These are phyloP conservation scores for Aurantiochytrium sp. DNA, from an alignment of 108 stramenopile species.

Conservation along the genomic window DNA sequence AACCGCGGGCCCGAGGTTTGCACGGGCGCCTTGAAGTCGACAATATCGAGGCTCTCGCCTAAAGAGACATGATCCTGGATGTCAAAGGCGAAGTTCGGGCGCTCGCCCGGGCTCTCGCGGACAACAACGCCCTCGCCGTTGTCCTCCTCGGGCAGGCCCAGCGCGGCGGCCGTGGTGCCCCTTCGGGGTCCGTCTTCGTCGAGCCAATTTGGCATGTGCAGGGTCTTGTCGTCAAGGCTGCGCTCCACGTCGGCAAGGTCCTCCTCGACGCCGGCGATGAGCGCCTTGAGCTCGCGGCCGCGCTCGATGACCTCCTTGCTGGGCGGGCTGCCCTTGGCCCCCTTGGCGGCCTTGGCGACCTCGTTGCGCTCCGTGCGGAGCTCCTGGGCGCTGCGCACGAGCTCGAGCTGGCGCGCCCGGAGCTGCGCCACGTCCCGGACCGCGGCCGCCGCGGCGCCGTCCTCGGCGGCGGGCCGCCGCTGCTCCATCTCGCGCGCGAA, in stretches of 20 bases:
- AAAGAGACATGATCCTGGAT: neutral
- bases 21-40: constrained; percentile 26
- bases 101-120: neutral
- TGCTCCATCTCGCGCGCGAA: neutral
- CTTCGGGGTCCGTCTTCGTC: neutral
- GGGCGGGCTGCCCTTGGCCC: neutral
- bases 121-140: constrained; percentile 7
- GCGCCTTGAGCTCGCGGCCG: neutral
- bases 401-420: neutral
- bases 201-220: neutral
- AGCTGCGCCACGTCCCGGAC: neutral
- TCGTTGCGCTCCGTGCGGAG: neutral
- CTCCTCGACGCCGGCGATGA: neutral
- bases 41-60: constrained; percentile 10
- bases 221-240: neutral
- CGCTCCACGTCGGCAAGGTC: neutral
- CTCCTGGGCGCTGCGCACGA: neutral
- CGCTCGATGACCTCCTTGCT: neutral
- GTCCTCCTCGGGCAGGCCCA: neutral
- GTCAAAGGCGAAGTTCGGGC: neutral
- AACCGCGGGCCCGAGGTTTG: neutral
- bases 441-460: neutral
- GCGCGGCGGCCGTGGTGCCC: neutral
- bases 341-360: neutral
- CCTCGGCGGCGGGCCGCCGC: neutral